These are phyloP conservation scores for Cladosporium phlei DNA, from an alignment of 2,329 filamentous ascomycete species.

Conservation along the genomic window DNA sequence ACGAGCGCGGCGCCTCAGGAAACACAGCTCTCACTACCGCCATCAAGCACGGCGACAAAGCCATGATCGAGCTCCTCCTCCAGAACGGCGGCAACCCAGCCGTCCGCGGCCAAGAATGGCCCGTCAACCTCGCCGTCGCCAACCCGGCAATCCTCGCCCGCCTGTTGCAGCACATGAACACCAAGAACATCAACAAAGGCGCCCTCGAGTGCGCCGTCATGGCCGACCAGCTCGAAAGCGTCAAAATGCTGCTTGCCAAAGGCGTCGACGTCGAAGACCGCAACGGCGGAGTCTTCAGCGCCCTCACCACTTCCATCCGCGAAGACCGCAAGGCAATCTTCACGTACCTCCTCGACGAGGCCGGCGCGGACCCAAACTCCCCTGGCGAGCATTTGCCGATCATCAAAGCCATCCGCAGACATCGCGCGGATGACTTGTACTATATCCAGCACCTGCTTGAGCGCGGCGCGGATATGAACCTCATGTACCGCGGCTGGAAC, in stretches of 20 bases:
- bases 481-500: conserved; percentile 63
- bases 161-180: conserved; percentile 53
- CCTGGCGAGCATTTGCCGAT: conserved; percentile 67
- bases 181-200: conserved; percentile 60
- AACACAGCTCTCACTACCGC: conserved; percentile 62
- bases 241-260: conserved; percentile 60
- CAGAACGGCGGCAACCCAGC: conserved; percentile 57
- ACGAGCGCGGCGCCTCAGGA: conserved; percentile 55
- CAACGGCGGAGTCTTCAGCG: conserved; percentile 68
- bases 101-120: conserved; percentile 64
- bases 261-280: conserved; percentile 67
- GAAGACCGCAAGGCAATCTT: conserved; percentile 60
- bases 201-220: conserved; percentile 64
- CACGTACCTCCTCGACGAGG: conserved; percentile 56
- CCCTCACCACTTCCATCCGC: conserved; percentile 62
- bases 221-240: conserved; percentile 61
- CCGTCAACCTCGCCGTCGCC: conserved; percentile 63
- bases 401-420: conserved; percentile 62
- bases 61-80: conserved; percentile 57
- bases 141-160: conserved; percentile 57
- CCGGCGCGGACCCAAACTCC: conserved; percentile 59
- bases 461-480: conserved; percentile 63
- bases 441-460: conserved; percentile 60
- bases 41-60: conserved; percentile 55
- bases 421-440: conserved; percentile 52